Percentiles rank a stretch among this genome's conserved stretches.
phyloP scores from a whole-genome alignment of 1,284 basidiomycete genomes.

The Porphyrellus sp. region DNA sequence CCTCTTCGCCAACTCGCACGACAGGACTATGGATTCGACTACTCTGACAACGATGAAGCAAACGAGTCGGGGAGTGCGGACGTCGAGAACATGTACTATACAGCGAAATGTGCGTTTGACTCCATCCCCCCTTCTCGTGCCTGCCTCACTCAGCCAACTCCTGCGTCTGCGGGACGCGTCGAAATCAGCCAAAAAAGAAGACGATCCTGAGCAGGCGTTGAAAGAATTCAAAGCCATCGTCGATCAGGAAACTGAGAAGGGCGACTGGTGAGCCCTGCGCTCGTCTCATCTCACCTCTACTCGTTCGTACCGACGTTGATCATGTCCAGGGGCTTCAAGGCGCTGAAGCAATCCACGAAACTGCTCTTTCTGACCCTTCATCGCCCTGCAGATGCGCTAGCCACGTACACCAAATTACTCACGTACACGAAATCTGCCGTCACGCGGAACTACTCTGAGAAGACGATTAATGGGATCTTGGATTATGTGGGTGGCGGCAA shows the following conservation, averaged over 20 bases:
- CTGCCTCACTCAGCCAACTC: neutral
- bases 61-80: conserved; percentile 82
- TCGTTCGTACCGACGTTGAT: neutral
- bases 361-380: conserved; percentile 81
- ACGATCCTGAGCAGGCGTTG: conserved; percentile 85
- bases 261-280: conserved; percentile 74
- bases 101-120: conserved; percentile 78
- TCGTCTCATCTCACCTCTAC: neutral
- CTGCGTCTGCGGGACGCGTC: conserved; percentile 4
- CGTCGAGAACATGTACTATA: conserved; percentile 98
- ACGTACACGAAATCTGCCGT: conserved; percentile 92
- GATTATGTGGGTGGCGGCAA: conserved; percentile 97
- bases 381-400: conserved; percentile 80
- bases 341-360: conserved; percentile 97
- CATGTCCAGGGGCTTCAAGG: conserved; percentile 89
- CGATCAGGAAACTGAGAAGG: conserved; percentile 84
- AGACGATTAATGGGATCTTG: conserved; percentile 97
- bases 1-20: conserved; percentile 4
- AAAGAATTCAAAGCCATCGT: conserved; percentile 87
- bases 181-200: conserved; percentile 83
- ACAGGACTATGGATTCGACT: conserved; percentile 96
- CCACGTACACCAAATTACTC: conserved; percentile 82
- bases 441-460: conserved; percentile 91
- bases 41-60: conserved; percentile 87
- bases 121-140: neutral